Conservation (phyloP, 2,329 filamentous ascomycete species). For the Colletotrichum sublineola region DNA sequence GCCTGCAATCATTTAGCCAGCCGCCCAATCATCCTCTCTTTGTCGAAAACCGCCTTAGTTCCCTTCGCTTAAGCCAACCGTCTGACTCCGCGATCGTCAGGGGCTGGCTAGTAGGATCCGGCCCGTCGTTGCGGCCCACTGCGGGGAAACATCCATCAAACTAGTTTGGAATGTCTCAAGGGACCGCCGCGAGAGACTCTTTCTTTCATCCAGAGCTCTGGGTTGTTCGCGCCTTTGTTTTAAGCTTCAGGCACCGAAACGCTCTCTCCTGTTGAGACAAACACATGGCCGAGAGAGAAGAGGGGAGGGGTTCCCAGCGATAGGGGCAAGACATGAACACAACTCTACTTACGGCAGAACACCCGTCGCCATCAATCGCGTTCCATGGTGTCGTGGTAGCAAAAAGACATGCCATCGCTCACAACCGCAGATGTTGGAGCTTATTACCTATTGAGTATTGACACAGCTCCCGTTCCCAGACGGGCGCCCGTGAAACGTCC, state of each 20-base stretch:
- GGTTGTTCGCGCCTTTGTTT: neutral
- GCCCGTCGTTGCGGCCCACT: slow-evolving; percentile 5
- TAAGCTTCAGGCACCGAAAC: neutral
- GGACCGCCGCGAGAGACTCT: neutral
- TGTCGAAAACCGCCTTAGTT: neutral
- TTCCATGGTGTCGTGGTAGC: neutral
- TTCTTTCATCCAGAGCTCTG: neutral
- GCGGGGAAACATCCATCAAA: slow-evolving; percentile 19
- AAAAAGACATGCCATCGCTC: neutral
- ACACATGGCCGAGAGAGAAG: neutral
- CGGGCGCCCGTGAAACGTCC: neutral
- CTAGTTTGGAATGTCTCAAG: slow-evolving; percentile 3
- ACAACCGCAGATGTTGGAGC: neutral
- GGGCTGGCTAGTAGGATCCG: neutral
- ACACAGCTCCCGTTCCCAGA: neutral
- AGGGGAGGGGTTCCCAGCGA: too few species aligned
- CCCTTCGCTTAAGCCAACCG: slow-evolving; percentile 4
- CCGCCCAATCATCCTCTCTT: neutral
- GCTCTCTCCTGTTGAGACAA: neutral
- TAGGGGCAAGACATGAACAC: too few species aligned
- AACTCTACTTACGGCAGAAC: neutral
- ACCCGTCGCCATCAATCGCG: neutral
- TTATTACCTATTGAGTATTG: neutral
- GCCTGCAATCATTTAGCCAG: neutral
- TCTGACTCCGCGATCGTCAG: neutral